A percentile compares a stretch with the other conserved stretches of the same genome.
Evolutionary conservation across 768 basidiomycete species (phyloP).

Genomic region (Russula sp.): DNA sequence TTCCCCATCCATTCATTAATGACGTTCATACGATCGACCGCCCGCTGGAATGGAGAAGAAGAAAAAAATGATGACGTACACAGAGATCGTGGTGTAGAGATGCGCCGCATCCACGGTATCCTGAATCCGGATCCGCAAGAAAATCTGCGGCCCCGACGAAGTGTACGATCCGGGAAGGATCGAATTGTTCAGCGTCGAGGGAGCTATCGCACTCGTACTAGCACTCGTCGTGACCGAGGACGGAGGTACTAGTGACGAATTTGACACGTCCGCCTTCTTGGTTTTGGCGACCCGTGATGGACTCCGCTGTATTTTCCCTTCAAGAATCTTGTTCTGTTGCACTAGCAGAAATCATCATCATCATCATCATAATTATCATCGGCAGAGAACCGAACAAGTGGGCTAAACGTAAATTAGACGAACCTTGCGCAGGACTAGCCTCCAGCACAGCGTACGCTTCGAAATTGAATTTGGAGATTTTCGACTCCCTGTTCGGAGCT

Average conservation of each 20-base stretch:
- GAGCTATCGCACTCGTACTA: slow-evolving; percentile 25
- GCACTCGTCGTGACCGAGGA: slow-evolving; percentile 13
- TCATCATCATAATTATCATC: background rate
- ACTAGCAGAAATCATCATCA: slow-evolving; percentile 31
- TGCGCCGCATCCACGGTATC: slow-evolving; percentile 79
- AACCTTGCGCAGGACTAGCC: slow-evolving; percentile 64
- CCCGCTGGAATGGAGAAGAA: background rate
- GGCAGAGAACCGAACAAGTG: too few relatives aligned
- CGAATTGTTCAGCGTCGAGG: slow-evolving; percentile 29
- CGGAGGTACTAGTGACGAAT: slow-evolving; percentile 24
- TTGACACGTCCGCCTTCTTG: slow-evolving; percentile 47
- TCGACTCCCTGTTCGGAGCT: slow-evolving; percentile 87
- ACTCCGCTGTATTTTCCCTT: slow-evolving; percentile 73
- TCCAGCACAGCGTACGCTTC: slow-evolving; percentile 86
- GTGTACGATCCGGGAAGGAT: slow-evolving; percentile 55
- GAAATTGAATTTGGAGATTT: slow-evolving; percentile 82
- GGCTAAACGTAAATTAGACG: slow-evolving; percentile 18
- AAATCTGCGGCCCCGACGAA: slow-evolving; percentile 75
- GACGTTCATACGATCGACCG: background rate
- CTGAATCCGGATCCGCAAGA: slow-evolving; percentile 74
- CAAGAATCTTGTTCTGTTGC: slow-evolving; percentile 73
- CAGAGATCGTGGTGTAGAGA: slow-evolving; percentile 83
- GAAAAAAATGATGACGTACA: slow-evolving; percentile 45
- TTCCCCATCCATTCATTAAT: too few relatives aligned
- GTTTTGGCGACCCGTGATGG: slow-evolving; percentile 63